Percentiles rank a stretch among this genome's conserved stretches.
Evolutionary conservation across 106 monocot species (phyloP).

Genomic region (Allium cepa): DNA sequence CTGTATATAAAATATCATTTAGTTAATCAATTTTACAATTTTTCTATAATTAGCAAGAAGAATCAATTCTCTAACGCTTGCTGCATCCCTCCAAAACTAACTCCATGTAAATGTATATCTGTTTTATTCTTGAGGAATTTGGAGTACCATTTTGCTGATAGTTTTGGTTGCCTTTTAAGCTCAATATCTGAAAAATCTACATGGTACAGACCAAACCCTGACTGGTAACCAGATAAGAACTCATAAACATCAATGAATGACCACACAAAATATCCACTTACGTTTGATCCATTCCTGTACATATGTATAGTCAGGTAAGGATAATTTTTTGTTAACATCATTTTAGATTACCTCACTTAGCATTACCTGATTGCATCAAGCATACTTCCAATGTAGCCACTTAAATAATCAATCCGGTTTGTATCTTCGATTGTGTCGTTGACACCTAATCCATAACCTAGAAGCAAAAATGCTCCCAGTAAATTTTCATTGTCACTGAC

Average conservation of each 20-base stretch:
- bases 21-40: too few species aligned
- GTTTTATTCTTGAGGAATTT: conserved; percentile 32
- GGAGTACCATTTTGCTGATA: conserved; percentile 73
- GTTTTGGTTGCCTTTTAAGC: conserved; percentile 35
- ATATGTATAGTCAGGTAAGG: background rate
- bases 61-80: background rate
- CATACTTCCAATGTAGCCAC: too few species aligned
- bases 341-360: background rate
- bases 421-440: too few species aligned
- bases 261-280: conserved; percentile 75
- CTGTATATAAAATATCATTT: too few species aligned
- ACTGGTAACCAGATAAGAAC: conserved; percentile 34
- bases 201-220: conserved; percentile 35
- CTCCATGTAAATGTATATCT: background rate
- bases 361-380: too few species aligned
- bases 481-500: too few species aligned
- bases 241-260: conserved; percentile 71
- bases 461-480: too few species aligned
- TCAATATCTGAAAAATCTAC: conserved; percentile 48
- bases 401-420: too few species aligned
- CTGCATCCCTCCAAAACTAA: background rate
- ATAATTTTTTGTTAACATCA: background rate
- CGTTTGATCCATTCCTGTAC: conserved; percentile 52
- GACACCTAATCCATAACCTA: too few species aligned
- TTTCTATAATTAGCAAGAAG: too few species aligned